A percentile compares a stretch with the other conserved stretches of the same genome.
phyloP scores from a whole-genome alignment of 768 basidiomycete species.

The Leccinum ochraceum region DNA sequence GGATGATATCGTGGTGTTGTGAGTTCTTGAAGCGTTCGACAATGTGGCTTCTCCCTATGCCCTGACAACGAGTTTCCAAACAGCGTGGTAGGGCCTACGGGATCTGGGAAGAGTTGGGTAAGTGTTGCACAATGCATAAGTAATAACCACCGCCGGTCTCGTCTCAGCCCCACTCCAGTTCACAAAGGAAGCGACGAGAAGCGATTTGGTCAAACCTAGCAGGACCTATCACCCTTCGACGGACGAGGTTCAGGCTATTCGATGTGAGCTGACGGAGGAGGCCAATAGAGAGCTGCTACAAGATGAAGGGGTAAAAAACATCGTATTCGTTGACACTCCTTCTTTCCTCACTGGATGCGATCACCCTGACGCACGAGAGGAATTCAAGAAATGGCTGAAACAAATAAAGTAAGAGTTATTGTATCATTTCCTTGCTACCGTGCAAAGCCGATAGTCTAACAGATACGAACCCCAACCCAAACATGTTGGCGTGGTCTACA shows the following conservation, averaged over 20 bases:
- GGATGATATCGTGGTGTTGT: slow-evolving; percentile 24
- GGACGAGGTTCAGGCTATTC: slow-evolving; percentile 11
- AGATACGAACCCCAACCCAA: slow-evolving; percentile 6
- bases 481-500: slow-evolving; percentile 19
- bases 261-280: slow-evolving; percentile 15
- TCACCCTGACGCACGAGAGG: slow-evolving; percentile 3
- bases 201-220: slow-evolving; percentile 2
- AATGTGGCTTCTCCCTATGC: not conserved
- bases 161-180: slow-evolving; percentile 10
- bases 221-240: slow-evolving; percentile 8
- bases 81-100: slow-evolving; percentile 22
- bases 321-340: slow-evolving; percentile 26
- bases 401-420: not conserved
- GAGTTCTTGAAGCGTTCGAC: not conserved
- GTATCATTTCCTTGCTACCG: not conserved
- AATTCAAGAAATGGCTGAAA: slow-evolving; percentile 7
- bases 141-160: no score
- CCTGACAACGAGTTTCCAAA: not conserved
- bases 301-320: slow-evolving; percentile 4
- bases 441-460: not conserved
- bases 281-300: not conserved
- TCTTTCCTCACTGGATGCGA: slow-evolving; percentile 20
- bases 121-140: not conserved
- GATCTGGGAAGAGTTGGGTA: slow-evolving; percentile 25
- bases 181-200: slow-evolving; percentile 11